Evolutionary conservation across 164 flowering plant genomes (phyloP).

Genomic region (Aristolochia fimbriata): DNA sequence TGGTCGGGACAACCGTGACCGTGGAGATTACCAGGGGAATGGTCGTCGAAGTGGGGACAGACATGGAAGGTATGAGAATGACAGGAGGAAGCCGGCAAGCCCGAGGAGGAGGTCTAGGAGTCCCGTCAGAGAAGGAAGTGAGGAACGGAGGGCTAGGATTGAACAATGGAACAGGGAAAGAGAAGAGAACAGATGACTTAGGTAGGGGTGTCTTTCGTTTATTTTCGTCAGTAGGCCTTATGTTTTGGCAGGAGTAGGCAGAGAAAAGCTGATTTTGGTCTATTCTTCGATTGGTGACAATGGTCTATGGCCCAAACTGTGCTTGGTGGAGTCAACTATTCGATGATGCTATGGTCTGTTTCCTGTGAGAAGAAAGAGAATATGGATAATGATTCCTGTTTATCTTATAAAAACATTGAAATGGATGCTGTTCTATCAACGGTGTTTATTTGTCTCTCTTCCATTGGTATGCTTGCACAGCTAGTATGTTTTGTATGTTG

Average conservation of each 20-base stretch:
- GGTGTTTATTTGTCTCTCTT: too few relatives aligned
- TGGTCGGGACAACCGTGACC: constrained; percentile 16
- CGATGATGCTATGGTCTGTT: neutral
- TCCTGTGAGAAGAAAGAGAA: constrained; percentile 4
- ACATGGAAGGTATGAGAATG: constrained; percentile 28
- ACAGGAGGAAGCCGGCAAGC: constrained; percentile 18
- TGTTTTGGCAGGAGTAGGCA: too few relatives aligned
- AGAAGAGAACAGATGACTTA: constrained; percentile 34
- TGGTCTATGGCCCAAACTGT: too few relatives aligned
- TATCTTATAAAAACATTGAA: neutral
- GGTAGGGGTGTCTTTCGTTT: neutral
- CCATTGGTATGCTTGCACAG: too few relatives aligned
- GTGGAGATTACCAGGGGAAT: constrained; percentile 20
- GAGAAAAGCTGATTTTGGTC: constrained; percentile 1
- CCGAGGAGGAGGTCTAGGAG: constrained; percentile 35
- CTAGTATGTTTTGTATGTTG: too few relatives aligned
- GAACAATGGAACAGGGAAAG: constrained; percentile 75
- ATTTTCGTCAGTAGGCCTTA: too few relatives aligned
- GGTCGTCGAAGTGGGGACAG: constrained; percentile 28
- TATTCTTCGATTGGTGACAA: neutral
- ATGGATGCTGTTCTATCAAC: neutral
- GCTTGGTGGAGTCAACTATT: neutral
- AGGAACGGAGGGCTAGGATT: constrained; percentile 69
- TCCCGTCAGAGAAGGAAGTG: constrained; percentile 61
- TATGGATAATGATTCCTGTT: neutral